Base-by-base conservation (phyloP, 2,329 filamentous ascomycete species). In the Monascus ruber region DNA sequence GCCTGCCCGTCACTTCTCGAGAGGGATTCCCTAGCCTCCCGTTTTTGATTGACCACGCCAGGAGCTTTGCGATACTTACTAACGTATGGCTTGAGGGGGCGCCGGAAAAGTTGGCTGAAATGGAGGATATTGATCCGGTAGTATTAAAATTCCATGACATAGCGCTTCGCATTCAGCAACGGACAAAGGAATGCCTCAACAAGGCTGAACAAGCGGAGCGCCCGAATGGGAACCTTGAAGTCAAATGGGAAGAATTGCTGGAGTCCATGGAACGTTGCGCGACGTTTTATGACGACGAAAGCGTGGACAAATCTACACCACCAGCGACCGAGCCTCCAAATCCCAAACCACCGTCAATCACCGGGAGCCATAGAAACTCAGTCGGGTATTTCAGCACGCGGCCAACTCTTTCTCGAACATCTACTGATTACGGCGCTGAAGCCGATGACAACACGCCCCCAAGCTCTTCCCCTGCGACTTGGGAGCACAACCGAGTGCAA, bases 21-120 rank as follows among this genome's bases (percentile, higher is more conserved):
- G 91, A 98, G 65, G 91, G 91, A 0, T 94, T 95, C 52, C 89
- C 88, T 0, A 91, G 85, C 34, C 70, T 98, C 9, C 91, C 91
- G 1, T 95, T 94, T 57, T 74, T 98, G 4, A 84, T 98, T 45
- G 91, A 98, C 50, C 81, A 88, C 46, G 79, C 87, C 5, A 78
- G 85, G 44, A 88, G 85, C 50, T 87, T 88, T 51, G 86, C 91
- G 0, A 80, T 81, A 31, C 66, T 98, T 11, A 81, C 94, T 24
- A 83, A 83, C 35, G 51, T 69, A 38, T 66, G 69, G 68, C 56
- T 70, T 11, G 55, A 64, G 35, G 55, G 56, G 33, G 56, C 63
- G 37, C 55, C 66, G 17, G 48, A 63, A 40, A 55, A 62, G 36
- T 49, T 73, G 27, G 44, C 47, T n/a, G 60, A 61, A 34, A 37